Evolutionary conservation across 352 stramenopile genomes (phyloP), one percentile per base, ranked within the genome.

Genomic region (Globisporangium radiosum): DNA sequence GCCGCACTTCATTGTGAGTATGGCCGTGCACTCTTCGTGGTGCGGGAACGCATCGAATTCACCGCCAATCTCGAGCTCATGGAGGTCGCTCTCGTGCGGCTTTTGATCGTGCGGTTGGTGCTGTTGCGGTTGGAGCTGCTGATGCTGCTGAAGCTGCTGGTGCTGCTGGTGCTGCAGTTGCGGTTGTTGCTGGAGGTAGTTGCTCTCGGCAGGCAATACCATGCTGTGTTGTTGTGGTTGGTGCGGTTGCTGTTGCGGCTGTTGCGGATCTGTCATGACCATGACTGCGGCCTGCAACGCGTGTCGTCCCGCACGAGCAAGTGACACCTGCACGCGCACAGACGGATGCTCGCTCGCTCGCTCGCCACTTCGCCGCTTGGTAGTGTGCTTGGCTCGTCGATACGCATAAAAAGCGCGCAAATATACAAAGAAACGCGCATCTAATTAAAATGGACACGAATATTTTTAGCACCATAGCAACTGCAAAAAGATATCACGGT

Each of bases 1-100:
- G 49, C 81, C 81, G 62, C 76, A 87, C 60, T 90, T 90, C 78
- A 90, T 86, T 5, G 76, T 85, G n/a, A 90, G 75, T 14, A 85
- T 60, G 11, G 81, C 81, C 19, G 75, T 62, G 60, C 78, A 85
- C 60, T 88, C 81, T 13, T 87, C 78, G 56, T 82, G 61, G 50
- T 78, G 63, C 52, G 81, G 78, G 66, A 88, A 90, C 47, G 70
- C 74, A 40, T 75, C 71, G 15, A 65, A 59, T 33, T 77, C 70
- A 57, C 49, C 54, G 7, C 17, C 44, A 4, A 64, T 39, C 45
- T 64, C 59, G 37, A 64, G 51, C 44, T 54, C 52, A 14, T 43
- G 8, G 14, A 13, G 15, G 14, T 36, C 45, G 17, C 10, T 50
- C 45, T 50, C 45, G 45, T 47, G 43, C 11, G 14, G 43, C 11